Evolutionary conservation across 2,329 filamentous ascomycete species (phyloP).

Genomic region (Colletotrichum gloeosporioides): DNA sequence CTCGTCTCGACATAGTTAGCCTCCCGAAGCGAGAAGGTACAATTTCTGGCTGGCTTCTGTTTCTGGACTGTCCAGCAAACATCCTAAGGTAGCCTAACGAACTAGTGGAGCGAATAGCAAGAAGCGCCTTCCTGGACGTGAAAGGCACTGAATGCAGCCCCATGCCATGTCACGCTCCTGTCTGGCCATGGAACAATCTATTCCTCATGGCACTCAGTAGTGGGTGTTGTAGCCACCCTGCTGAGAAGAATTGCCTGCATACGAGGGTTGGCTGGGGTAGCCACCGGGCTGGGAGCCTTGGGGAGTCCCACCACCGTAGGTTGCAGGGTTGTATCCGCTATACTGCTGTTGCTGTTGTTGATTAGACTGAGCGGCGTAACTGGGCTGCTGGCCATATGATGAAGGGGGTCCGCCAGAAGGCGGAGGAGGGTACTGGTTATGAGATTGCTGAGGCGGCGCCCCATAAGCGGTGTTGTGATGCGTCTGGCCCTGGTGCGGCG

Average conservation of each 20-base stretch:
- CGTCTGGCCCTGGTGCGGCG: slow-evolving; percentile 19
- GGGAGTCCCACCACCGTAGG: slow-evolving; percentile 30
- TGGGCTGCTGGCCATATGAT: slow-evolving; percentile 19
- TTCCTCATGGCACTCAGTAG: slow-evolving; percentile 13
- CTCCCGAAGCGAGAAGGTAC: background rate
- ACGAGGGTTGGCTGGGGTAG: slow-evolving; percentile 34
- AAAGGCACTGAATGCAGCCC: background rate
- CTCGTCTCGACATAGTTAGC: background rate
- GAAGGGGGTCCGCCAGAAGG: slow-evolving; percentile 13
- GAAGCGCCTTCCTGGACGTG: background rate
- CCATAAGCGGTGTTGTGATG: slow-evolving; percentile 23
- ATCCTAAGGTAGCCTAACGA: background rate
- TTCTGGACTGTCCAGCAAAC: background rate
- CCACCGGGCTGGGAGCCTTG: slow-evolving; percentile 33
- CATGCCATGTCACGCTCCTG: background rate
- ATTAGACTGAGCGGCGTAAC: slow-evolving; percentile 21
- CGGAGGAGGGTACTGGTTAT: slow-evolving; percentile 24
- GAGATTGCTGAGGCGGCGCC: slow-evolving; percentile 19
- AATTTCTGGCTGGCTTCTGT: background rate
- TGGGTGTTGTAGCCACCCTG: slow-evolving; percentile 19
- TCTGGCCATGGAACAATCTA: background rate
- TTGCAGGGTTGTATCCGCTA: slow-evolving; percentile 34
- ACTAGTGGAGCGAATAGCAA: background rate
- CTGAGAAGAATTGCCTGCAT: slow-evolving; percentile 20
- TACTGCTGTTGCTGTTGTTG: slow-evolving; percentile 22